phyloP scores from a whole-genome alignment of 1,139 yeast genomes.

The Zygosaccharomyces sapae region DNA sequence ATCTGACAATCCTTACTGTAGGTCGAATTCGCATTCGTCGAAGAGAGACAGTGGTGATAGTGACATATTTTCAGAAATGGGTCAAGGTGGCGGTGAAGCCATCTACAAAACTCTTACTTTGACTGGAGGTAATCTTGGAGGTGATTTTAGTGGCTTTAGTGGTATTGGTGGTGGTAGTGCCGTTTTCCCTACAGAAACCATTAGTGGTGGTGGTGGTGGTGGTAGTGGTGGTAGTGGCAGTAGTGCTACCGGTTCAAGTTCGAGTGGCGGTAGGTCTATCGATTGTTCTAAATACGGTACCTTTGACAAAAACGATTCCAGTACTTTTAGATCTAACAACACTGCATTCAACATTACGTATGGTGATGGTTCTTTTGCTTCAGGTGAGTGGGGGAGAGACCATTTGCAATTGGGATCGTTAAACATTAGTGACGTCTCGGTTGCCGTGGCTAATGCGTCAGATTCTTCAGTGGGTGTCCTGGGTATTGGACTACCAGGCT shows the following conservation, averaged over 20 bases:
- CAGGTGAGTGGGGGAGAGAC: conserved; percentile 60
- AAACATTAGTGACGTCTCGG: conserved; percentile 44
- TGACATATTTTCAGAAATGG: background rate
- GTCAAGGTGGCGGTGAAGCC: background rate
- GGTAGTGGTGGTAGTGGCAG: conserved; percentile 6
- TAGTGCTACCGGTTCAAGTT: conserved; percentile 11
- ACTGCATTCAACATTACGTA: conserved; percentile 49
- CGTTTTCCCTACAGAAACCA: background rate
- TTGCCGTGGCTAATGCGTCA: conserved; percentile 55
- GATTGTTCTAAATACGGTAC: conserved; percentile 39
- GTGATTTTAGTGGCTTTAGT: background rate
- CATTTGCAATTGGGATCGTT: conserved; percentile 40
- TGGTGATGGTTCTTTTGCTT: conserved; percentile 56
- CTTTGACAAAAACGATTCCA: conserved; percentile 46
- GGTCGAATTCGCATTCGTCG: background rate
- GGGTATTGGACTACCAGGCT: conserved; percentile 56
- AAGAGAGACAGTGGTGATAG: background rate
- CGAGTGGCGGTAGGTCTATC: conserved; percentile 22
- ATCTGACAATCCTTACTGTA: conserved; percentile 26
- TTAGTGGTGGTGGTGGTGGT: background rate
- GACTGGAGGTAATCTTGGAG: background rate
- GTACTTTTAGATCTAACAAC: conserved; percentile 45
- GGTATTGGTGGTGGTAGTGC: conserved; percentile 5
- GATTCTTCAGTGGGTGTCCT: conserved; percentile 55
- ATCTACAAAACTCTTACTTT: background rate